Evolutionary conservation across 2,329 filamentous ascomycete species (phyloP).

Genomic region (Aspergillus pseudoterreus): DNA sequence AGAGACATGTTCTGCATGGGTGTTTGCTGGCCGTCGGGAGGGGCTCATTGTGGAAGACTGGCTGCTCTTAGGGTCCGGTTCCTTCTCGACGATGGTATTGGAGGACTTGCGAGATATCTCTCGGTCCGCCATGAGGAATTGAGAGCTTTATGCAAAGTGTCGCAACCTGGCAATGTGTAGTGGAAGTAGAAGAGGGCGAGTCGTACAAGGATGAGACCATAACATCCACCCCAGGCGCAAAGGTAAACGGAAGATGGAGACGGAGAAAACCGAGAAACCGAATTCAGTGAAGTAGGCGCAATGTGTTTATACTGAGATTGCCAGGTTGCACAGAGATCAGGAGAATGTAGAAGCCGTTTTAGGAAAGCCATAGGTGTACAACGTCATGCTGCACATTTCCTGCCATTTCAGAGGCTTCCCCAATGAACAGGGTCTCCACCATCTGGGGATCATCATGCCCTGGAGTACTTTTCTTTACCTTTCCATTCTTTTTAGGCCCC

Average conservation of each 20-base stretch:
- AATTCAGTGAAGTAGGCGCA: background rate
- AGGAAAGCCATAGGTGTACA: background rate
- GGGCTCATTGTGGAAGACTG: constrained; percentile 4
- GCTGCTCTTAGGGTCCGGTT: background rate
- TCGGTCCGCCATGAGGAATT: background rate
- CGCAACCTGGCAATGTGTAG: no score
- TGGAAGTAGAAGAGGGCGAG: no score
- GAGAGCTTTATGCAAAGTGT: background rate
- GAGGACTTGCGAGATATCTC: background rate
- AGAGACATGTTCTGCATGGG: constrained; percentile 14
- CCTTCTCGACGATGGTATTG: constrained; percentile 1
- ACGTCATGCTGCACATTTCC: constrained; percentile 4
- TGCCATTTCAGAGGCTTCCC: background rate
- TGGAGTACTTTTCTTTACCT: no score
- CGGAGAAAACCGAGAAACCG: background rate
- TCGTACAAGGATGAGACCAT: background rate
- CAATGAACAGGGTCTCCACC: no score
- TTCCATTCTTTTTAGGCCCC: no score
- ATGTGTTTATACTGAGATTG: background rate
- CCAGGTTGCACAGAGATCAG: background rate
- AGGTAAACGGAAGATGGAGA: no score
- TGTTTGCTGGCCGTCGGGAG: constrained; percentile 3
- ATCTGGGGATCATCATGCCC: no score
- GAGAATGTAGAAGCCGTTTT: constrained; percentile 1
- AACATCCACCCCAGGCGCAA: background rate